Evolutionary conservation across 495 filamentous ascomycete genomes (phyloP).

Genomic region (Podospora tetraspora): DNA sequence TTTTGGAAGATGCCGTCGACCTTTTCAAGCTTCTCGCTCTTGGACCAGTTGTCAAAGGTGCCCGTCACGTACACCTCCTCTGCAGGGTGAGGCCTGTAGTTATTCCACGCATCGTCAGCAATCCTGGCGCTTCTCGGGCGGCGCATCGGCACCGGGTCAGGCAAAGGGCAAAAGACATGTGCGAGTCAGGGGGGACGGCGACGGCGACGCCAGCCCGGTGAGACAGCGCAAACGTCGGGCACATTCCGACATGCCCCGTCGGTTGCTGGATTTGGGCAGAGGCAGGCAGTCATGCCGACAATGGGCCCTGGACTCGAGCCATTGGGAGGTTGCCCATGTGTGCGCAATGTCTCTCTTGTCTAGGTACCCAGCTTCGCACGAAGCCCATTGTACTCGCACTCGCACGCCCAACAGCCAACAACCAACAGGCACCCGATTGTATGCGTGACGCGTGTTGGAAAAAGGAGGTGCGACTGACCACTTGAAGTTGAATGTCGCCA

Average conservation of each 20-base stretch:
- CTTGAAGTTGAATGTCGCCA: slow-evolving; percentile 51
- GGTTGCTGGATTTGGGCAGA: background rate
- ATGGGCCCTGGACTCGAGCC: too few relatives aligned
- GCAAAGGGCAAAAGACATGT: slow-evolving; percentile 8
- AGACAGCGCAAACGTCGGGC: background rate
- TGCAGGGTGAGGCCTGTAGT: slow-evolving; percentile 63
- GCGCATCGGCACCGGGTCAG: slow-evolving; percentile 2
- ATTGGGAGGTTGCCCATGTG: background rate
- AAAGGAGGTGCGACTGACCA: slow-evolving; percentile 40
- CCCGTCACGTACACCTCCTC: slow-evolving; percentile 91
- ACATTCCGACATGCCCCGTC: background rate
- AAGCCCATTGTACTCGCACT: background rate
- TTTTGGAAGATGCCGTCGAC: slow-evolving; percentile 68
- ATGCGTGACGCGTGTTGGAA: background rate
- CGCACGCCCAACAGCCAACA: background rate
- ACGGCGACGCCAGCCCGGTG: background rate
- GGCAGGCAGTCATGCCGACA: background rate
- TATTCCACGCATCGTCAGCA: slow-evolving; percentile 18
- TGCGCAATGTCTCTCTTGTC: slow-evolving; percentile 8
- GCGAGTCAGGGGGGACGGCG: slow-evolving; percentile 15
- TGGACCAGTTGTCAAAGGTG: slow-evolving; percentile 90
- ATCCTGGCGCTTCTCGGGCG: slow-evolving; percentile 16
- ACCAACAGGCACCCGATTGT: background rate
- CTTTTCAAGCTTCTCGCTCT: slow-evolving; percentile 74
- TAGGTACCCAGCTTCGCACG: background rate